Evolutionary conservation across 164 flowering plant genomes (phyloP).

Genomic region (Tetrastigma voinierianum): DNA sequence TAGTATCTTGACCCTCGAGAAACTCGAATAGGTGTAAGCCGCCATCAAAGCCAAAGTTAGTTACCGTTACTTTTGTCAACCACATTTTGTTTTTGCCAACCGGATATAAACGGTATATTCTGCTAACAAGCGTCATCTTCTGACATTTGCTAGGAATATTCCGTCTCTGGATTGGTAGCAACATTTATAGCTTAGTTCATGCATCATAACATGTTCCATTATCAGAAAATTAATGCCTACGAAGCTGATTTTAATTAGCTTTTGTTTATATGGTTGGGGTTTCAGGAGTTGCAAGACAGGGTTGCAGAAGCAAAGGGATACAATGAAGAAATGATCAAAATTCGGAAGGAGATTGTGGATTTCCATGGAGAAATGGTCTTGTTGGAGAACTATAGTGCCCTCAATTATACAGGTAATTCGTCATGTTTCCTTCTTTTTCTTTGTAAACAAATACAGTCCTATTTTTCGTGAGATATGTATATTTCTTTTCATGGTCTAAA

Average conservation of each 20-base stretch:
- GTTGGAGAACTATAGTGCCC: constrained; percentile 90
- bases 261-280: constrained; percentile 4
- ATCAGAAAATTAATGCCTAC: no score
- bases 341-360: constrained; percentile 80
- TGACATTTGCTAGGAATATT: background rate
- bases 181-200: background rate
- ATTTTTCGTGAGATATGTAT: no score
- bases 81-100: background rate
- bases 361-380: constrained; percentile 97
- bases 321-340: constrained; percentile 57
- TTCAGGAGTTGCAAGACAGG: constrained; percentile 74
- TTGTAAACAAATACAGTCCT: no score
- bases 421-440: background rate
- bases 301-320: constrained; percentile 56
- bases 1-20: background rate
- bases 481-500: no score
- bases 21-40: background rate
- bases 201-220: no score
- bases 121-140: background rate
- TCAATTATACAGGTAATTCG: constrained; percentile 84
- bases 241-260: no score
- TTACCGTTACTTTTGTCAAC: background rate
- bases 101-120: background rate
- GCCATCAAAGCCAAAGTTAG: background rate
- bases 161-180: background rate